Evolutionary conservation across 2,329 filamentous ascomycete genomes (phyloP).

Genomic region (Paecilomyces sp.): DNA sequence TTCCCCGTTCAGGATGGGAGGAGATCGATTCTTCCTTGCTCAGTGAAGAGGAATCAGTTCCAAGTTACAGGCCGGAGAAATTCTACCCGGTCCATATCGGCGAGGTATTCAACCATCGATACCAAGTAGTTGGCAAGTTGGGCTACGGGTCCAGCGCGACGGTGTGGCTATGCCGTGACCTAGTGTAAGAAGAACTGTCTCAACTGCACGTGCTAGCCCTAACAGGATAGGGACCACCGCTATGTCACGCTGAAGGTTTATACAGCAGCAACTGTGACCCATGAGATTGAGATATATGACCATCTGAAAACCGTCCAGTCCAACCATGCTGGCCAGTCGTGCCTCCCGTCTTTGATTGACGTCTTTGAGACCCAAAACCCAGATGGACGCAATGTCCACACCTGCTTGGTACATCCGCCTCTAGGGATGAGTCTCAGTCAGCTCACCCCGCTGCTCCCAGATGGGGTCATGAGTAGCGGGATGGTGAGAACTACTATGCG

Average conservation of each 20-base stretch:
- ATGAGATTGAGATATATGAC: no score
- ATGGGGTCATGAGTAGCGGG: constrained; percentile 23
- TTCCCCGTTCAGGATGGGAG: no score
- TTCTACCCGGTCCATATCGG: neutral
- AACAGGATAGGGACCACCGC: neutral
- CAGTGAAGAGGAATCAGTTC: neutral
- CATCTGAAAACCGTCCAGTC: no score
- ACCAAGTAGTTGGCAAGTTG: neutral
- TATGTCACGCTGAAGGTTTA: neutral
- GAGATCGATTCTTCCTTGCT: no score
- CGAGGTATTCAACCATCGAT: neutral
- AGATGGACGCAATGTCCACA: no score
- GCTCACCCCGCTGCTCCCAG: constrained; percentile 22
- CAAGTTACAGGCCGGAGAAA: neutral
- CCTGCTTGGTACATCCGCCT: no score
- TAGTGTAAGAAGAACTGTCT: neutral
- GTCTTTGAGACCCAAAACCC: no score
- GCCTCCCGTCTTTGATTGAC: no score
- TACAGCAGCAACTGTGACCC: no score
- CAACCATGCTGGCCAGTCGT: no score
- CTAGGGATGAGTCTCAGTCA: no score
- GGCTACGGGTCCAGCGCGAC: neutral
- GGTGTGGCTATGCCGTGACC: neutral
- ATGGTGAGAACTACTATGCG: neutral
- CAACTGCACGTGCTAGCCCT: no score